Evolutionary conservation across 805 yeast species (phyloP), one percentile per base, ranked within the genome.

Genomic region (Hanseniaspora vineae): DNA sequence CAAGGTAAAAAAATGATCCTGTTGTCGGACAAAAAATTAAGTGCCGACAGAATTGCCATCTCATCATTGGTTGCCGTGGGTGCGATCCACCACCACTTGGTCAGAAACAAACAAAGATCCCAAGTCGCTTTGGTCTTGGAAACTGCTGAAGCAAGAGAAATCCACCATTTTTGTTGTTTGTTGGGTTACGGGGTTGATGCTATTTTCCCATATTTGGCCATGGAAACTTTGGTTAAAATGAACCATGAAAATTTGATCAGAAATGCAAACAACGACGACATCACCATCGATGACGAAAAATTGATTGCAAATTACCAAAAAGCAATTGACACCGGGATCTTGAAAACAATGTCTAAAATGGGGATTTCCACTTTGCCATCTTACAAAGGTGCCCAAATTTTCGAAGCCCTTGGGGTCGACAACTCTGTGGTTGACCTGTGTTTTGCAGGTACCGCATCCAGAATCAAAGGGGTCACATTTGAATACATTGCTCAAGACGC

Each of bases 291-390:
- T 15, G 79, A 80, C 52, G 77, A 75, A 32, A 61, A 76, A 55
- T 73, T 88, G 50, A 66, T 89, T 52, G 72, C 72, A 46, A 90
- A 90, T 71, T 90, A 87, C 70, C 84, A 82, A 62, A 73, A 78
- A 55, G 82, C 97, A 12, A 73, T 85, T 50, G 95, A 90, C 61
- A 83, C 87, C 48, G 97, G 97, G 67, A 82, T 90, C 57, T 71
- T 87, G 58, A 90, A 92, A 72, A 97, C 92, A 51, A 90, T 90
- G 98, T 87, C 97, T 35, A 90, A 92, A 74, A 92, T 90, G 97
- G 98, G 98, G 73, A 92, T 90, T 58, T 89, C 97, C 32, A 92
- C 98, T 31, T 73, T 90, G 64, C 96, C 97, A 12, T 86, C 96
- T n/a, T 90, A 90, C 70, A 90, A 90, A 70, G 97, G 97, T 67